Evolutionary conservation across 2,329 filamentous ascomycete genomes (phyloP).

Genomic region (Pseudocercospora macadamiae): DNA sequence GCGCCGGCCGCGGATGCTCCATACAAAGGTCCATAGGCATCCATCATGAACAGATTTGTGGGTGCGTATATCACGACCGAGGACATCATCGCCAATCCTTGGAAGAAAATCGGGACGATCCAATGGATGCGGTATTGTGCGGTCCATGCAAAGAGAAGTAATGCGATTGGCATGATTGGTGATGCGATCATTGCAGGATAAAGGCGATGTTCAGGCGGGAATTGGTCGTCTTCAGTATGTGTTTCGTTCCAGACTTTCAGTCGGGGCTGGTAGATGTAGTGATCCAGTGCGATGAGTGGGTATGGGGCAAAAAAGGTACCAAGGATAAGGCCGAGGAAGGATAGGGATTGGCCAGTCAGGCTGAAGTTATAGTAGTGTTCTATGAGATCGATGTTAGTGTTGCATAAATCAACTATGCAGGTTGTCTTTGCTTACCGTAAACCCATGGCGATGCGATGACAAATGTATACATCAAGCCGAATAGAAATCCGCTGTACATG

Average conservation of each 20-base stretch:
- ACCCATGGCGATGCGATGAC: constrained; percentile 44
- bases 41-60: constrained; percentile 45
- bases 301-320: constrained; percentile 31
- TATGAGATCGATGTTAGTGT: not conserved
- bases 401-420: not conserved
- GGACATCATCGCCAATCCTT: constrained; percentile 29
- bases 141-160: constrained; percentile 44
- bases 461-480: constrained; percentile 47
- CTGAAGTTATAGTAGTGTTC: constrained; percentile 34
- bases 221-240: constrained; percentile 12
- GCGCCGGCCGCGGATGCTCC: constrained; percentile 41
- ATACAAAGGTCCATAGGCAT: constrained; percentile 45
- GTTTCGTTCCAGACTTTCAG: constrained; percentile 14
- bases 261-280: constrained; percentile 34
- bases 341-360: constrained; percentile 35
- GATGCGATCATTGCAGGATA: constrained; percentile 39
- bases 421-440: constrained; percentile 22
- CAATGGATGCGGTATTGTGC: constrained; percentile 39
- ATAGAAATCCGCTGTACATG: constrained; percentile 46
- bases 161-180: constrained; percentile 36
- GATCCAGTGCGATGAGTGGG: constrained; percentile 32
- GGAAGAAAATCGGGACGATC: constrained; percentile 43
- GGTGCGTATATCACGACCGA: constrained; percentile 39
- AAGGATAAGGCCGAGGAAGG: constrained; percentile 37
- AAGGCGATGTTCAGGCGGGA: constrained; percentile 38